phyloP scores from a whole-genome alignment of 306 rosid genomes.

The Rubus parviflorus region DNA sequence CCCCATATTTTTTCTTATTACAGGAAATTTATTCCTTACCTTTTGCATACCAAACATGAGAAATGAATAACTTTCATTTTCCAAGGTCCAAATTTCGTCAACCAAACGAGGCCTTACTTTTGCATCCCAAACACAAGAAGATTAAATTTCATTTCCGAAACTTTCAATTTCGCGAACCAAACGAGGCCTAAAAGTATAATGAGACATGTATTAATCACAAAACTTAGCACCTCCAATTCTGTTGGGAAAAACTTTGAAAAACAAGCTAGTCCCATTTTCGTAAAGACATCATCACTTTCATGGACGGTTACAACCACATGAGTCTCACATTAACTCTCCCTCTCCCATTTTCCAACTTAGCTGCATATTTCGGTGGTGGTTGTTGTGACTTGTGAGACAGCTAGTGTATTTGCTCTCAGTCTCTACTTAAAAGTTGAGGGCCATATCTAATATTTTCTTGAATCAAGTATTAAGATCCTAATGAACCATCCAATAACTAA shows the following conservation, averaged over 20 bases:
- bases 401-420: neutral
- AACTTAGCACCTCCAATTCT: constrained; percentile 54
- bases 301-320: constrained; percentile 43
- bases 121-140: too few species aligned
- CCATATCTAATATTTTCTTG: neutral
- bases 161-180: too few species aligned
- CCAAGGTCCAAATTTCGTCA: too few species aligned
- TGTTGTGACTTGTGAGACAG: constrained; percentile 9
- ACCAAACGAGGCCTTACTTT: too few species aligned
- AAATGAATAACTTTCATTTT: too few species aligned
- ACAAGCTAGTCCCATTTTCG: neutral
- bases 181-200: neutral
- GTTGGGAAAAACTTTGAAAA: constrained; percentile 44
- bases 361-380: constrained; percentile 30
- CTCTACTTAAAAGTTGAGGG: neutral
- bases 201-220: constrained; percentile 29
- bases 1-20: too few species aligned
- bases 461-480: neutral
- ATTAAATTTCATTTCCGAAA: too few species aligned
- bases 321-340: constrained; percentile 21
- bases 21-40: too few species aligned
- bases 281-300: constrained; percentile 9
- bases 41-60: too few species aligned
- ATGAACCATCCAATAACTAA: neutral
- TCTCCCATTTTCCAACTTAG: neutral